Percentiles rank a stretch among this genome's conserved stretches.
phyloP scores from a whole-genome alignment of 768 basidiomycete genomes.

The Russula griseocarnosa region DNA sequence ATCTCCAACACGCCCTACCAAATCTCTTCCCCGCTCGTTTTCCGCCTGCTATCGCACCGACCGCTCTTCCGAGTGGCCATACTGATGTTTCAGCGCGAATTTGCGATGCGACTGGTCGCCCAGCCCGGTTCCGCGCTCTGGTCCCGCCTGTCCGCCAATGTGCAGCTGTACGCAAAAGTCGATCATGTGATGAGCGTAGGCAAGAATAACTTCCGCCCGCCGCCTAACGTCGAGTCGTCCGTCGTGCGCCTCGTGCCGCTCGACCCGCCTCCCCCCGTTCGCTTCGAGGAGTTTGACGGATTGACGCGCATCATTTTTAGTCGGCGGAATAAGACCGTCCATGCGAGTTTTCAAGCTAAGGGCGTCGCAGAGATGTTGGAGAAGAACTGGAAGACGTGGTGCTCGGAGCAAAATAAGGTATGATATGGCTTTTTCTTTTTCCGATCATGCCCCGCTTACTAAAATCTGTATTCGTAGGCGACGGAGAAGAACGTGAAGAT shows the following conservation, averaged over 20 bases:
- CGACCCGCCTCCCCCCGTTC: conserved; percentile 92
- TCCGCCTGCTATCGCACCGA: conserved; percentile 93
- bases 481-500: conserved; percentile 14
- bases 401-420: conserved; percentile 64
- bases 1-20: conserved; percentile 99
- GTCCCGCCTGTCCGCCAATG: conserved; percentile 94
- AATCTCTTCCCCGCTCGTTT: conserved; percentile 96
- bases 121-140: conserved; percentile 79
- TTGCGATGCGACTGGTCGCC: conserved; percentile 88
- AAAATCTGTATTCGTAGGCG: neutral
- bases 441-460: neutral
- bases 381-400: conserved; percentile 90
- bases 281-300: conserved; percentile 97
- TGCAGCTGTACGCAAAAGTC: conserved; percentile 95
- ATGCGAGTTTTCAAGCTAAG: conserved; percentile 89
- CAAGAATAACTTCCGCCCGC: conserved; percentile 95
- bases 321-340: conserved; percentile 83
- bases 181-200: conserved; percentile 95
- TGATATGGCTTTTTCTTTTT: neutral
- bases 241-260: conserved; percentile 89
- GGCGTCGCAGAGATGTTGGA: conserved; percentile 95
- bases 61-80: conserved; percentile 91
- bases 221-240: conserved; percentile 89
- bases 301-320: conserved; percentile 87
- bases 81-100: conserved; percentile 99